Conservation (phyloP, 2,329 filamentous ascomycete genomes). For the Fusarium sp. region DNA sequence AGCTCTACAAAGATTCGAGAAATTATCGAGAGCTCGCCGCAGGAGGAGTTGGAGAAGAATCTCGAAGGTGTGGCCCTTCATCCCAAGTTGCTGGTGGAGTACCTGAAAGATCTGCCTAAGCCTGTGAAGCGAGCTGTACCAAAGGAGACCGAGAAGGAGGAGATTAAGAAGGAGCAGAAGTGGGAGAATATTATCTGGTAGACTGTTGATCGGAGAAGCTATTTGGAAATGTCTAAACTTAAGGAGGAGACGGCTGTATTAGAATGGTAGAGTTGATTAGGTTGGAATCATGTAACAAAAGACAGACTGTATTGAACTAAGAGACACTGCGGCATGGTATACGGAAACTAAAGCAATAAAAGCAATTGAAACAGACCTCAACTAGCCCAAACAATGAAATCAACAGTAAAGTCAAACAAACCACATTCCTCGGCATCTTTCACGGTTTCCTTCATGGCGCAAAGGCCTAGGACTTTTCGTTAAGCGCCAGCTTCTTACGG, state of each 20-base stretch:
- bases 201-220: neutral
- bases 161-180: neutral
- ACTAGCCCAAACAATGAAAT: neutral
- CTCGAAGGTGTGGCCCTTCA: conserved; percentile 18
- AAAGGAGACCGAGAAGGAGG: neutral
- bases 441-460: neutral
- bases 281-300: neutral
- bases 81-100: conserved; percentile 24
- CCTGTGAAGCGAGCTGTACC: neutral
- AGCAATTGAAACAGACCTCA: neutral
- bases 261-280: neutral
- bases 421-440: neutral
- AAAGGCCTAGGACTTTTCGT: neutral
- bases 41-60: neutral
- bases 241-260: neutral
- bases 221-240: neutral
- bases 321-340: neutral
- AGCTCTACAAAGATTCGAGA: conserved; percentile 47
- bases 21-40: conserved; percentile 18
- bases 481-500: conserved; percentile 28
- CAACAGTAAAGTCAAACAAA: neutral
- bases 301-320: neutral
- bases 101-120: conserved; percentile 12
- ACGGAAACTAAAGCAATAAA: neutral
- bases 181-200: conserved; percentile 6